phyloP scores from a whole-genome alignment of 2,329 filamentous ascomycete species.

The Bipolaris bicolor region DNA sequence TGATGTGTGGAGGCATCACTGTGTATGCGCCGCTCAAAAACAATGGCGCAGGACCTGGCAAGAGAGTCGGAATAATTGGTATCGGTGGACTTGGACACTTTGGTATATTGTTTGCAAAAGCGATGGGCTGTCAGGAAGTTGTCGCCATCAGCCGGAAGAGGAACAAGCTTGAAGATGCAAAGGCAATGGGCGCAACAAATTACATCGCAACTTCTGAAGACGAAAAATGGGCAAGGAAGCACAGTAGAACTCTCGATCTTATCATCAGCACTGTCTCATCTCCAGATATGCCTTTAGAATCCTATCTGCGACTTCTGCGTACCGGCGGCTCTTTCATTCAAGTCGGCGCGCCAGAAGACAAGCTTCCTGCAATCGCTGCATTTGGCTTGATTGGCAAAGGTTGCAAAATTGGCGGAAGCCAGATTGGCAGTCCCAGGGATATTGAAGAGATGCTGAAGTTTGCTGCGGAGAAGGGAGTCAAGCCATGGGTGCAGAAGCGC shows the following conservation, averaged over 20 bases:
- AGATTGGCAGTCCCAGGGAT: constrained; percentile 62
- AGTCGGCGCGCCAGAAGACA: constrained; percentile 69
- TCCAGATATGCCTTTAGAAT: constrained; percentile 66
- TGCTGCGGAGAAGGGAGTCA: constrained; percentile 63
- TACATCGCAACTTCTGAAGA: constrained; percentile 59
- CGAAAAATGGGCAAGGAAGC: constrained; percentile 64
- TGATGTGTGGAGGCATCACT: constrained; percentile 80
- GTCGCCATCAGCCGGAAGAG: constrained; percentile 68
- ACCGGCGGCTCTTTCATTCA: constrained; percentile 69
- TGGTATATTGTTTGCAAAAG: constrained; percentile 72
- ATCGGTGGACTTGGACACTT: constrained; percentile 78
- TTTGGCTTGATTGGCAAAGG: constrained; percentile 66
- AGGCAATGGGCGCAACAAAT: constrained; percentile 68
- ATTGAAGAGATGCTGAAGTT: constrained; percentile 68
- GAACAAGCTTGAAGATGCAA: constrained; percentile 65
- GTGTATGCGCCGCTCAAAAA: constrained; percentile 72
- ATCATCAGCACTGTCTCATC: constrained; percentile 65
- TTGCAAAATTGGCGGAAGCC: constrained; percentile 52
- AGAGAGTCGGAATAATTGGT: constrained; percentile 73
- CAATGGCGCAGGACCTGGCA: constrained; percentile 72
- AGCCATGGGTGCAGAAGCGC: constrained; percentile 67
- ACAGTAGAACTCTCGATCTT: constrained; percentile 63
- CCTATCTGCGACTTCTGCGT: constrained; percentile 67
- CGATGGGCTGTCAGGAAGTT: constrained; percentile 71
- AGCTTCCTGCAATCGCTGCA: constrained; percentile 60